Evolutionary conservation across 2,329 filamentous ascomycete species (phyloP), one percentile per base, ranked within the genome.

Genomic region (Fonsecaea pedrosoi): DNA sequence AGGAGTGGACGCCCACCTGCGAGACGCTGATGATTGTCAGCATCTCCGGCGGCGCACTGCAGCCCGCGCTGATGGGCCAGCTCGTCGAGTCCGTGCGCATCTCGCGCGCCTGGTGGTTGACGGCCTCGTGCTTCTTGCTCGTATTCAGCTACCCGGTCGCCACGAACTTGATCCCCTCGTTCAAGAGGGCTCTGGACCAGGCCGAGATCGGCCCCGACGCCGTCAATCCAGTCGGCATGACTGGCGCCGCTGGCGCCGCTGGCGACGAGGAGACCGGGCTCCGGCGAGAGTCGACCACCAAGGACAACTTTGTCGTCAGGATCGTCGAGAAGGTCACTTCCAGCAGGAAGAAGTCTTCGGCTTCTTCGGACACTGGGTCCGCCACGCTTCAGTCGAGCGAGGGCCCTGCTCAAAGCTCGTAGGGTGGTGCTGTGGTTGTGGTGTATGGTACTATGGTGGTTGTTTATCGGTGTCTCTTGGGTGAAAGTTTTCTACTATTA

Each of bases 11-110:
- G 18, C 64, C 71, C 9, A 68, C 67, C 10, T 69, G 65, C 56
- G 71, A 72, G 68, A 68, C 69, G 2, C 35, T 70, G 21, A 69
- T 71, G 62, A 71, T 70, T 37, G 50, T 71, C 62, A 68, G 67
- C 55, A 71, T 72, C 48, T 72, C 65, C 35, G 70, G 70, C 18
- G 71, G 71, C 18, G 71, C 67, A n/a, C 32, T 72, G n/a, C 66
- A 70, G 48, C 71, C 69, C 8, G 60, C 69, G 4, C 21, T 72
- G 59, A 72, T 69, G 65, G 68, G 63, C 18, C 61, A 69, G 48
- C 60, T 72, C 9, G 66, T 68, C 18, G 71, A 72, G 34, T 53
- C 48, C 13, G 69, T 72, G 34, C 62, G 65, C 50, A 67, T 72
- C 45, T 69, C 68, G 13, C 53, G 37, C 15, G 69, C 60, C 13